phyloP scores from a whole-genome alignment of 2,329 filamentous ascomycete genomes.

The Fusarium pseudocircinatum region DNA sequence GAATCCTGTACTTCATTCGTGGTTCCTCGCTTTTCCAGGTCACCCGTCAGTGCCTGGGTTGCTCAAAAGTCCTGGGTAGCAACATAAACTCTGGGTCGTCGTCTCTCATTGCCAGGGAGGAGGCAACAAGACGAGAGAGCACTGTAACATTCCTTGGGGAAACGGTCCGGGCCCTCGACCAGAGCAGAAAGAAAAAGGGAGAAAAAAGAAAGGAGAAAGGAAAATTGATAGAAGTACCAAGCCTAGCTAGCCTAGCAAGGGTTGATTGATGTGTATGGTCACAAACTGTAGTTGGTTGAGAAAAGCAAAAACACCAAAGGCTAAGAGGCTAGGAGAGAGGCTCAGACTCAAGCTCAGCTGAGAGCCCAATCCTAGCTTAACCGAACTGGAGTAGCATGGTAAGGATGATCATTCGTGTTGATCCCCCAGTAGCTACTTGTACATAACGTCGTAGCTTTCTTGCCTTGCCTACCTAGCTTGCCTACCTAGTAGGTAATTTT shows the following conservation, averaged over 20 bases:
- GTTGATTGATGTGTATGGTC: slow-evolving; percentile 3
- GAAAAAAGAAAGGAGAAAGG: neutral
- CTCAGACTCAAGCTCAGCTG: neutral
- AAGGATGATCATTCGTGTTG: slow-evolving; percentile 19
- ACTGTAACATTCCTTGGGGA: slow-evolving; percentile 18
- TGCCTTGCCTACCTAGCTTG: neutral
- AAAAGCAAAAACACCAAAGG: slow-evolving; percentile 22
- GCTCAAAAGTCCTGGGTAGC: slow-evolving; percentile 19
- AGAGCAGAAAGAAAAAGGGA: neutral
- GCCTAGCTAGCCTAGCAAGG: neutral
- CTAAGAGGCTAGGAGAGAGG: neutral
- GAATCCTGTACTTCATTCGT: slow-evolving; percentile 1
- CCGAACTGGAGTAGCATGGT: neutral
- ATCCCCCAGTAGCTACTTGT: neutral
- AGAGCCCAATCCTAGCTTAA: neutral
- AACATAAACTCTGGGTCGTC: slow-evolving; percentile 8
- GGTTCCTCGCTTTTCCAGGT: slow-evolving; percentile 4
- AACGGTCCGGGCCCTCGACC: neutral
- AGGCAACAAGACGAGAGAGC: neutral
- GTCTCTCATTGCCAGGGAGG: slow-evolving; percentile 4
- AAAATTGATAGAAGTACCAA: neutral
- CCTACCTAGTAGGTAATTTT: neutral
- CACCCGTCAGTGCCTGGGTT: slow-evolving; percentile 1
- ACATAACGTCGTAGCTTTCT: neutral
- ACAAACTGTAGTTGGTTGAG: neutral